A percentile compares a stretch with the other conserved stretches of the same genome.
These are phyloP conservation scores for Tolypocladium tropicale DNA, from an alignment of 2,329 filamentous ascomycete genomes.

Conservation along the genomic window DNA sequence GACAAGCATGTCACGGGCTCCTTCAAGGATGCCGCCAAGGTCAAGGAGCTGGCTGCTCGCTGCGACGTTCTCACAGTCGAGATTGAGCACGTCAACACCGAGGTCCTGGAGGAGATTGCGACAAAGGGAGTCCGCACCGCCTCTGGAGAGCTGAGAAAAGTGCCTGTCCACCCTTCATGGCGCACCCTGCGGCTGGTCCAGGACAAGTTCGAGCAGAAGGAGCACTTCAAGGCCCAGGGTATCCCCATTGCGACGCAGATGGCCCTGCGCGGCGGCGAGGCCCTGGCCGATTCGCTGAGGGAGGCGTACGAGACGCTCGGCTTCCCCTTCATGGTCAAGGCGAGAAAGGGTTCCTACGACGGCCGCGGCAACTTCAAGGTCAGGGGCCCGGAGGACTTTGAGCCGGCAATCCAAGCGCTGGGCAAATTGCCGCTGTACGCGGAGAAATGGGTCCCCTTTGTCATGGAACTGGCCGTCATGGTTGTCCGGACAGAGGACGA, in stretches of 20 bases:
- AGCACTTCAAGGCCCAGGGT: slow-evolving; percentile 56
- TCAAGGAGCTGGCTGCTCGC: slow-evolving; percentile 64
- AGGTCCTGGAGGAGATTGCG: slow-evolving; percentile 74
- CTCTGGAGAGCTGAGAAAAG: slow-evolving; percentile 26
- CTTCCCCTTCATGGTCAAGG: slow-evolving; percentile 88
- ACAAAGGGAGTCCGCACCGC: slow-evolving; percentile 40
- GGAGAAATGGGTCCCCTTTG: slow-evolving; percentile 81
- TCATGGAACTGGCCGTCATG: slow-evolving; percentile 85
- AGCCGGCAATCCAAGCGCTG: slow-evolving; percentile 58
- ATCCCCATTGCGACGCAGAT: slow-evolving; percentile 66
- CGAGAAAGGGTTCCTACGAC: slow-evolving; percentile 83
- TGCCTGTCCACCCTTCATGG: slow-evolving; percentile 72
- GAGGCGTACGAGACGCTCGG: slow-evolving; percentile 56
- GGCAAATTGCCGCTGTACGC: slow-evolving; percentile 69
- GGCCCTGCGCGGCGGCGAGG: slow-evolving; percentile 45
- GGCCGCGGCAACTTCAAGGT: slow-evolving; percentile 61
- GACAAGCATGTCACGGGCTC: slow-evolving; percentile 70
- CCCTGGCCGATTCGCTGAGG: slow-evolving; percentile 49
- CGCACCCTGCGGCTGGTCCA: slow-evolving; percentile 80
- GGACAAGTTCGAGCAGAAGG: slow-evolving; percentile 87
- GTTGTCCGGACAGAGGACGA: slow-evolving; percentile 79
- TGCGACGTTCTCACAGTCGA: slow-evolving; percentile 85
- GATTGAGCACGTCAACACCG: slow-evolving; percentile 91
- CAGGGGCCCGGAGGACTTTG: slow-evolving; percentile 32
- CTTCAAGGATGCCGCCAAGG: slow-evolving; percentile 73